Base-by-base conservation (phyloP, 2,329 filamentous ascomycete genomes). In the Gnomoniopsis smithogilvyi region DNA sequence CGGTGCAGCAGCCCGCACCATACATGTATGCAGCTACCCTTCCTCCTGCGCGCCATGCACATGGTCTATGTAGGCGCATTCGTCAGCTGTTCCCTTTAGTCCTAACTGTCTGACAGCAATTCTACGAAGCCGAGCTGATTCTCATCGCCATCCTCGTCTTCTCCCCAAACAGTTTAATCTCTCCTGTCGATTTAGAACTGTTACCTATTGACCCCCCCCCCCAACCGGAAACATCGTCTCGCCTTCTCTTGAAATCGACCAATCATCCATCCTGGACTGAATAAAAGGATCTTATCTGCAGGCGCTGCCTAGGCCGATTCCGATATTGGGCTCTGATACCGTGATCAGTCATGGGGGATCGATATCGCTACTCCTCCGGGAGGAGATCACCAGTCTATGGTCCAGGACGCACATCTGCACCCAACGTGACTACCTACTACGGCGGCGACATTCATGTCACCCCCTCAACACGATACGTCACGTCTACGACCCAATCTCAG, bases 371-470 rank as follows among this genome's bases (percentile, higher is more conserved):
- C 56, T 58, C 70, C 54, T 69, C 72, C 53, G 70, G 77, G 61
- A 74, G 75, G 59, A 75, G 79, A 62, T 77, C 80, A 58, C 68
- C 68, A 3, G 67, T 72, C 11, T 72, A 72, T 68, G 81, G 79
- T 64, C 80, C 82, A 51, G 81, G 79, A 58, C 78, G 82, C 59
- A 71, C 80, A 51, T 84, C 82, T 30, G 70, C 85, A 68, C 83
- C 83, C 19, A 63, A 65, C 51, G 58, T 62, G 56, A 60, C 47
- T 24, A 74, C 78, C 51, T 72, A 78, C 58, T 83, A 83, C 63
- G 74, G 75, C 60, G 78, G 80, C 54, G 83, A 86, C 65, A 74
- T 82, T 59, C 81, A 86, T 63, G 76, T 79, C 63, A 73, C 83
- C 67, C 81, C 82, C 19, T 70, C 76, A 63, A 67, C 75, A 67